Evolutionary conservation across 2,329 filamentous ascomycete genomes (phyloP), one percentile per base, ranked within the genome.

Genomic region (Alternaria gansuensis): DNA sequence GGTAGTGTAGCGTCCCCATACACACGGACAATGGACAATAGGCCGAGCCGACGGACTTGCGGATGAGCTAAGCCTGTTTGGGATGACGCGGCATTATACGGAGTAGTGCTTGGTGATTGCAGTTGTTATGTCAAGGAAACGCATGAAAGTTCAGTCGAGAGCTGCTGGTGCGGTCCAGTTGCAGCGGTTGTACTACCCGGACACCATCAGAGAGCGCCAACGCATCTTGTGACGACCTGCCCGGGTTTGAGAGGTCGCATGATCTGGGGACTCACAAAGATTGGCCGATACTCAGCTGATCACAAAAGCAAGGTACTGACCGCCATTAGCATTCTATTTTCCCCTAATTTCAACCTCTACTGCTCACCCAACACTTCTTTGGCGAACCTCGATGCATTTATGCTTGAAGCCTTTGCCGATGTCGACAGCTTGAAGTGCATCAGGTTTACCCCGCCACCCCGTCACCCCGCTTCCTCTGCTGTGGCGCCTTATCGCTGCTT

Each of bases 401-500:
- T 39, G 33, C n/a, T 7, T 29, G 31, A 13, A 23, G 49, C 14
- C 29, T 48, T 2, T 13, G 29, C 49, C 11, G 34, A 33, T 49
- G 24, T 54, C 36, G n/a, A 49, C 9, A 45, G 23, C 31, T 45
- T 54, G 31, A 59, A 33, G 45, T 34, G 45, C 45, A 50, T 46
- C 51, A 26, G 49, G 52, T 14, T 46, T 59, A 39, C 51, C 49
- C 41, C 37, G 51, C 63, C 23, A 51, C 61, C 59, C 41, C 37
- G 51, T 62, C 23, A 51, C 61, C 59, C 57, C 43, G 50, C 50
- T 13, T 54, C 49, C 36, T 62, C 66, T 65, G 61, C 59, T 71
- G 70, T 67, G 67, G 69, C 69, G 56, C 34, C 49, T 62, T 66
- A 69, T 66, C 65, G 65, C 56, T 63, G 65, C 56, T 63, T 69